These are phyloP conservation scores for Paecilomyces niveus DNA, from an alignment of 2,329 filamentous ascomycete species.

Conservation along the genomic window DNA sequence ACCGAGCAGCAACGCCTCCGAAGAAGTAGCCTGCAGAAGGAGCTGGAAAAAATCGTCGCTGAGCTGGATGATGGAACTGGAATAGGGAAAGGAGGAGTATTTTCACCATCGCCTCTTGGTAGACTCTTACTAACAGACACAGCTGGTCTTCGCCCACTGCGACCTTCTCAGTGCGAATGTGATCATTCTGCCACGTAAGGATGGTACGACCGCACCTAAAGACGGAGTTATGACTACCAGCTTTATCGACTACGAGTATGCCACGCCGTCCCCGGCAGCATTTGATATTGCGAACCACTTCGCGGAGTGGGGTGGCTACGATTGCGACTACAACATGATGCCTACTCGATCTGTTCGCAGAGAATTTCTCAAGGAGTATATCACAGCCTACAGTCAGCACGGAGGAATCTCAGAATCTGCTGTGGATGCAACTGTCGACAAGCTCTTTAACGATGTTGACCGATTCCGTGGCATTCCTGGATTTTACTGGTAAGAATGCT, in stretches of 20 bases:
- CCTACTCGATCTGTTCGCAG: conserved; percentile 70
- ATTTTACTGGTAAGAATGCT: conserved; percentile 55
- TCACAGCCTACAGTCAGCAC: conserved; percentile 62
- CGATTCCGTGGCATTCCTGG: conserved; percentile 81
- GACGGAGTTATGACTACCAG: conserved; percentile 51
- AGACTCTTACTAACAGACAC: conserved; percentile 12
- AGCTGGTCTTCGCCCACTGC: conserved; percentile 91
- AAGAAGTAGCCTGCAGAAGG: conserved; percentile 62
- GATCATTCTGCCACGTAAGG: conserved; percentile 59
- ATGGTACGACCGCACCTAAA: conserved; percentile 20
- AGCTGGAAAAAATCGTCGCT: conserved; percentile 62
- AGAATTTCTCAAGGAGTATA: conserved; percentile 77
- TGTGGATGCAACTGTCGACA: conserved; percentile 57
- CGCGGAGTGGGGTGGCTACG: conserved; percentile 95
- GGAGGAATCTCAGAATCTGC: conserved; percentile 27
- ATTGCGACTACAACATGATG: conserved; percentile 80
- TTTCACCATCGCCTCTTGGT: conserved; percentile 5
- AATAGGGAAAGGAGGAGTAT: conserved; percentile 66
- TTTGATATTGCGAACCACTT: conserved; percentile 99
- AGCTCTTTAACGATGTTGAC: conserved; percentile 75
- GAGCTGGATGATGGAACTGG: conserved; percentile 71
- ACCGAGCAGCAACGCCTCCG: conserved; percentile 63
- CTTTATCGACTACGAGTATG: conserved; percentile 99
- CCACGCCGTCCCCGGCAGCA: conserved; percentile 83
- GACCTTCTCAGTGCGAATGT: conserved; percentile 95